Evolutionary conservation across 441 rosid genomes (phyloP).

Genomic region (Pelargonium fulgidum): DNA sequence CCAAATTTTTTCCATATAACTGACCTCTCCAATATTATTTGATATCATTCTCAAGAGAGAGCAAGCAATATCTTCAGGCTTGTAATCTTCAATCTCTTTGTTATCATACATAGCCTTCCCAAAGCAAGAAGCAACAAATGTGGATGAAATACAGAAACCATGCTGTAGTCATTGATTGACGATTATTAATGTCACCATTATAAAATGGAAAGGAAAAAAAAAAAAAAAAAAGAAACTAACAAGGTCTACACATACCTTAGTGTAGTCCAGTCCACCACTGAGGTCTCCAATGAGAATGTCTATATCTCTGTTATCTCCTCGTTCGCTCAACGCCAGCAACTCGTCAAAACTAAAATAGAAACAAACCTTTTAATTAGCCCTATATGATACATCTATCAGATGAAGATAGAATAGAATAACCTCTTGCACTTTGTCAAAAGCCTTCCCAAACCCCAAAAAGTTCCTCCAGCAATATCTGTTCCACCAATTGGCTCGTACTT

Average conservation of each 20-base stretch:
- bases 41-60: constrained; percentile 98
- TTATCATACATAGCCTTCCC: constrained; percentile 88
- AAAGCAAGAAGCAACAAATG: constrained; percentile 95
- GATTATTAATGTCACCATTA: not conserved
- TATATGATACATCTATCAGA: constrained; percentile 5
- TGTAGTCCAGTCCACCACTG: constrained; percentile 93
- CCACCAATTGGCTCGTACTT: constrained; percentile 96
- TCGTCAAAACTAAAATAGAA: constrained; percentile 73
- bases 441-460: constrained; percentile 97
- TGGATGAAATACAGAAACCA: constrained; percentile 69
- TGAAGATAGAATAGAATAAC: constrained; percentile 26
- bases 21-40: constrained; percentile 94
- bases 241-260: constrained; percentile 46
- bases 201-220: constrained; percentile 7
- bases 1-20: not conserved
- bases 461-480: constrained; percentile 98
- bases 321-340: constrained; percentile 90
- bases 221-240: not conserved
- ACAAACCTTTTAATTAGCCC: not conserved
- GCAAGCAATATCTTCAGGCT: constrained; percentile 91
- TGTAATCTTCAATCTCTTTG: constrained; percentile 84
- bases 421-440: constrained; percentile 94
- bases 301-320: constrained; percentile 84
- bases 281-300: constrained; percentile 99
- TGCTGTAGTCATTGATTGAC: constrained; percentile 34